A percentile compares a stretch with the other conserved stretches of the same genome.
These are phyloP conservation scores for Solanum gracilifrons DNA, from an alignment of 257 asterid species.

Conservation along the genomic window DNA sequence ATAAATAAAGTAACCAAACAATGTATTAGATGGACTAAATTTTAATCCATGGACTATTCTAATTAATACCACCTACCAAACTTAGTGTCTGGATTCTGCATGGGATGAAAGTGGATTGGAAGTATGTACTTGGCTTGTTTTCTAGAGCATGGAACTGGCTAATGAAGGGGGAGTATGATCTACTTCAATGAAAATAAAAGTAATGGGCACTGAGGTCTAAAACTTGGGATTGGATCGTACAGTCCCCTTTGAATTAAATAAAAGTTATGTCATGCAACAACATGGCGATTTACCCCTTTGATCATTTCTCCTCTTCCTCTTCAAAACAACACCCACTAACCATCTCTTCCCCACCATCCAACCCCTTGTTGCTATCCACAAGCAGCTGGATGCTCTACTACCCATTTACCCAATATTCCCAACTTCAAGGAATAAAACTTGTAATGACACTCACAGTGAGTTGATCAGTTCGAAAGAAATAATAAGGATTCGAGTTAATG, in stretches of 20 bases:
- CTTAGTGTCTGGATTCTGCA: background rate
- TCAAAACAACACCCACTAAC: background rate
- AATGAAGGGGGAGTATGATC: background rate
- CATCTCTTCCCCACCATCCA: background rate
- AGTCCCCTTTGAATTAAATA: background rate
- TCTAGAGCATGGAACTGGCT: background rate
- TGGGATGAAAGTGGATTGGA: background rate
- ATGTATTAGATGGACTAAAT: too few species aligned
- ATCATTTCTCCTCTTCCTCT: background rate
- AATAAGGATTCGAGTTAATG: background rate
- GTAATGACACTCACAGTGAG: background rate
- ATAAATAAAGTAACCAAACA: too few species aligned
- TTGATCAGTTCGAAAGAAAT: background rate
- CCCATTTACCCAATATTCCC: background rate
- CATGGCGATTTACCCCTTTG: background rate
- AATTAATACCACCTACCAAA: too few species aligned
- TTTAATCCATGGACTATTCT: too few species aligned
- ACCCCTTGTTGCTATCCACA: background rate
- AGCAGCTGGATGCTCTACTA: background rate
- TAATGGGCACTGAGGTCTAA: background rate
- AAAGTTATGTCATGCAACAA: background rate
- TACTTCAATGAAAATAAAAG: background rate
- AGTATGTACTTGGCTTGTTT: background rate
- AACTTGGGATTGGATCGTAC: background rate
- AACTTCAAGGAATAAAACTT: background rate